Evolutionary conservation across 495 filamentous ascomycete genomes (phyloP).

Genomic region (Penicillium arizonense): DNA sequence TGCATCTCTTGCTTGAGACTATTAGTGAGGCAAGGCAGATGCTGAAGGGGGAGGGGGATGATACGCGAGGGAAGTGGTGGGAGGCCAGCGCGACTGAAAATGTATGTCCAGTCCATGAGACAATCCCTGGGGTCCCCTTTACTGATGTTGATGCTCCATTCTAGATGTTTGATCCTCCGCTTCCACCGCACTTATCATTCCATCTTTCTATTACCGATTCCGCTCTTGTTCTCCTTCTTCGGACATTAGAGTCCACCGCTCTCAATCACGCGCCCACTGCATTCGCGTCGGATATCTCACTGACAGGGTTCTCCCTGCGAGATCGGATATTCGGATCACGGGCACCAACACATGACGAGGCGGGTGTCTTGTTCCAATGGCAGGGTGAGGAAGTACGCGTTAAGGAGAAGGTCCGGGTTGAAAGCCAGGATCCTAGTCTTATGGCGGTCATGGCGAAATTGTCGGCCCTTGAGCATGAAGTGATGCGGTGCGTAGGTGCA

Average conservation of each 20-base stretch:
- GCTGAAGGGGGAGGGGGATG: slow-evolving; percentile 49
- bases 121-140: not conserved
- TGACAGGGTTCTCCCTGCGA: slow-evolving; percentile 57
- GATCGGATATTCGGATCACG: slow-evolving; percentile 53
- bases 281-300: slow-evolving; percentile 51
- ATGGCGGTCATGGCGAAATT: slow-evolving; percentile 87
- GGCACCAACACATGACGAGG: slow-evolving; percentile 77
- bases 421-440: slow-evolving; percentile 86
- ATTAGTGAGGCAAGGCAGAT: slow-evolving; percentile 64
- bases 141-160: not conserved
- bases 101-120: slow-evolving; percentile 31
- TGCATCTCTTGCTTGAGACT: slow-evolving; percentile 72
- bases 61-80: slow-evolving; percentile 55
- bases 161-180: slow-evolving; percentile 55
- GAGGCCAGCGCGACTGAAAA: slow-evolving; percentile 52
- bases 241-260: slow-evolving; percentile 70
- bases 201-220: slow-evolving; percentile 77
- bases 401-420: slow-evolving; percentile 84
- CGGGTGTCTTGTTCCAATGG: slow-evolving; percentile 66
- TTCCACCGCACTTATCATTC: slow-evolving; percentile 63
- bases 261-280: slow-evolving; percentile 57
- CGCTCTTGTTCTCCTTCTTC: slow-evolving; percentile 71
- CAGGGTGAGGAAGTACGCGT: slow-evolving; percentile 76
- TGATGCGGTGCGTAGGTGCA: slow-evolving; percentile 66
- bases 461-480: slow-evolving; percentile 71